Evolutionary conservation across 257 asterid genomes (phyloP), one percentile per base, ranked within the genome.

Genomic region (Gardenia jasminoides): DNA sequence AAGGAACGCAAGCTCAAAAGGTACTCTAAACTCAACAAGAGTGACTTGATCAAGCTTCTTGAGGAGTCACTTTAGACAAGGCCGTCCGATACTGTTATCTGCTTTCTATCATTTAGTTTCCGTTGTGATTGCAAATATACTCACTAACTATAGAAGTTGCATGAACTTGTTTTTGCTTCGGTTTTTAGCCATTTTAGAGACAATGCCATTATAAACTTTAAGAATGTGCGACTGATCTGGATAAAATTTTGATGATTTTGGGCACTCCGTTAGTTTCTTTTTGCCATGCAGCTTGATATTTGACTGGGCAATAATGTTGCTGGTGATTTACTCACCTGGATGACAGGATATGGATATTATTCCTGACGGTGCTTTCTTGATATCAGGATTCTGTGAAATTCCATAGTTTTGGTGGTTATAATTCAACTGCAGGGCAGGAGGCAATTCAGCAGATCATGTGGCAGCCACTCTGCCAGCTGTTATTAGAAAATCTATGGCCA

Each of bases 21-120:
- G 26, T 79, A 80, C 81, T 76, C 62, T 24, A 84, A 76, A 47
- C 87, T 78, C 67, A 76, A 26, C 76, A 89, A 84, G 81, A 67
- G 76, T 39, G 86, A 81, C 56, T 83, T 90, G 79, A 77, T 31
- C 66, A 50, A 77, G 84, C 50, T 6, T 56, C 85, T 87, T 15
- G 58, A 12, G 39, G 36, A 61, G 39, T 61, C 54, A 28, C 62
- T 70, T 11, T 26, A 81, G 36, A 43, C 58, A 36, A 20, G 44
- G 13, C 41, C n/a, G 46, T 24, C 67, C 9, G 36, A 13, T 54
- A 67, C 13, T 19, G 62, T 54, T 59, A 48, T 61, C 11, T 62
- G 70, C 43, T 30, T 65, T 43, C 43, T 28, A 22, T 64, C 19
- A 39, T 64, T 64, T 64, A 64, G 39, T 64, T 64, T 28, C 22